These are phyloP conservation scores for Aspergillus sp. DNA, from an alignment of 2,329 filamentous ascomycete genomes.

Conservation along the genomic window DNA sequence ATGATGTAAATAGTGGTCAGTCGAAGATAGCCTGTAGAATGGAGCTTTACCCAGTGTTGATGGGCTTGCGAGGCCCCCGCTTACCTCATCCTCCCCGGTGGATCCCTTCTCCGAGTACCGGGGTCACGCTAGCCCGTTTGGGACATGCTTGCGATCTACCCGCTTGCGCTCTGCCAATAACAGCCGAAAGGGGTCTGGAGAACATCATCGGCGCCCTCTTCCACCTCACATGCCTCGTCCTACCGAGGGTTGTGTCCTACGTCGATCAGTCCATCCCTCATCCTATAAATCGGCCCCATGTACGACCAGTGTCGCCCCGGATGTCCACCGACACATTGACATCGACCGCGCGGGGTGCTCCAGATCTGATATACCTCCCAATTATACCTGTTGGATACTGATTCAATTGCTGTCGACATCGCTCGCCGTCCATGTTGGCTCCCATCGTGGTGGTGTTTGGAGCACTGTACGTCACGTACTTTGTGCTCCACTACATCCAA, in stretches of 20 bases:
- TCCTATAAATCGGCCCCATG: not conserved
- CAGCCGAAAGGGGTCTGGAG: not conserved
- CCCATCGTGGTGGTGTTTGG: slow-evolving; percentile 17
- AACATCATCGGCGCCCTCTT: not conserved
- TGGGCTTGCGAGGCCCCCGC: not conserved
- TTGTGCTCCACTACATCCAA: slow-evolving; percentile 22
- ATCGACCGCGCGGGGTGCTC: not conserved
- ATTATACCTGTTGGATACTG: too few species aligned
- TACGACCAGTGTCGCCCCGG: not conserved
- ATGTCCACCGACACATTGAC: not conserved
- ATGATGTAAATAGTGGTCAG: too few species aligned
- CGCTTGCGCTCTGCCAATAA: not conserved
- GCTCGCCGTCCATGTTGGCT: slow-evolving; percentile 20
- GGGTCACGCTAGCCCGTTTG: slow-evolving; percentile 4
- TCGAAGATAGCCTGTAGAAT: too few species aligned
- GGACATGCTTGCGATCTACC: slow-evolving; percentile 17
- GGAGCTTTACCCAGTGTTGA: not conserved
- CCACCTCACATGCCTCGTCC: slow-evolving; percentile 1
- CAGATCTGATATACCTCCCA: not conserved
- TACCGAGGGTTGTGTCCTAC: not conserved
- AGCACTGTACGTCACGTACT: slow-evolving; percentile 20
- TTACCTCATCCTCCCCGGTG: not conserved
- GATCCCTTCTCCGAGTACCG: not conserved
- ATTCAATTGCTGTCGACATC: not conserved
- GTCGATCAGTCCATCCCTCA: not conserved